Conservation (phyloP, 768 basidiomycete genomes). For the Naganishia randhawae region DNA sequence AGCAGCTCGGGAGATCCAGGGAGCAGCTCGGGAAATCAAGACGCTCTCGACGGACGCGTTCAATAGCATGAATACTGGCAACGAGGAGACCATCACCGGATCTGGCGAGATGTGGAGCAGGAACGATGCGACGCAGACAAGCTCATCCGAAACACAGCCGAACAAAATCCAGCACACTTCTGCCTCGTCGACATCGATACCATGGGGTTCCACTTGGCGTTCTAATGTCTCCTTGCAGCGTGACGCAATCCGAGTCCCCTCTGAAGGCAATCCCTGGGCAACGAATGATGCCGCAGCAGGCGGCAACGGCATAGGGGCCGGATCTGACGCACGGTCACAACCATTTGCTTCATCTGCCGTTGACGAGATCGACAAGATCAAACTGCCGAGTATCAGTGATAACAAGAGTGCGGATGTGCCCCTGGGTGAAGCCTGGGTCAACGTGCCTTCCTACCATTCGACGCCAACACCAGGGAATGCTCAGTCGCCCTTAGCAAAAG, state of each 20-base stretch:
- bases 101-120: background rate
- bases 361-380: conserved; percentile 17
- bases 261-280: conserved; percentile 8
- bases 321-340: background rate
- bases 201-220: conserved; percentile 14
- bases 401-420: conserved; percentile 1
- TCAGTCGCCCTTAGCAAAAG: background rate
- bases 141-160: background rate
- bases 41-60: conserved; percentile 41
- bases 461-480: background rate
- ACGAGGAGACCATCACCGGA: background rate
- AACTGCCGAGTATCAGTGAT: conserved; percentile 1
- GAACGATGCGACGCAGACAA: background rate
- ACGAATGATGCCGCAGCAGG: background rate
- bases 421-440: background rate
- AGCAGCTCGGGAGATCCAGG: conserved; percentile 40
- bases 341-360: background rate
- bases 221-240: background rate
- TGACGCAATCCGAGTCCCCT: background rate
- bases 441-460: conserved; percentile 5
- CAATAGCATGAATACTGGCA: conserved; percentile 19
- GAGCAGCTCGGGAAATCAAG: conserved; percentile 46
- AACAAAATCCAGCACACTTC: conserved; percentile 1
- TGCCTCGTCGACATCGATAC: background rate
- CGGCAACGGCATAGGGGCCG: background rate